Percentiles rank a stretch among this genome's conserved stretches.
These are phyloP conservation scores for Skeletonema grethae DNA, from an alignment of 108 stramenopile species.

Conservation along the genomic window DNA sequence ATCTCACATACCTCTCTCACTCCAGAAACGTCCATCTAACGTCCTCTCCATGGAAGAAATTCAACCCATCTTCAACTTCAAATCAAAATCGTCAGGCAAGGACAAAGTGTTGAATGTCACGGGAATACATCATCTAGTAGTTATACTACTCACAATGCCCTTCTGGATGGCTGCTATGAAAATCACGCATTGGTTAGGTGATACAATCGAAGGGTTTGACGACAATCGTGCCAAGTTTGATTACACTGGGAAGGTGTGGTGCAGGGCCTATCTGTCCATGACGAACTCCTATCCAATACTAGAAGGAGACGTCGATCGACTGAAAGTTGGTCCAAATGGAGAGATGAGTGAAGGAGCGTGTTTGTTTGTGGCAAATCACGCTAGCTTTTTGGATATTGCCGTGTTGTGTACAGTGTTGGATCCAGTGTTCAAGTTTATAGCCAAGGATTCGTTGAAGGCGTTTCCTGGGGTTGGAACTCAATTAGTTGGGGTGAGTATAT, in stretches of 20 bases:
- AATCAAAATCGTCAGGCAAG: slow-evolving; percentile 27
- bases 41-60: slow-evolving; percentile 45
- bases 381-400: slow-evolving; percentile 80
- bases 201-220: slow-evolving; percentile 52
- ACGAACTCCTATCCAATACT: slow-evolving; percentile 63
- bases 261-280: slow-evolving; percentile 59
- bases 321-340: slow-evolving; percentile 22
- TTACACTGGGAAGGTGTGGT: slow-evolving; percentile 75
- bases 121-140: slow-evolving; percentile 57
- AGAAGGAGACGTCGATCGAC: slow-evolving; percentile 51
- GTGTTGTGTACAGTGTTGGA: slow-evolving; percentile 74
- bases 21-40: slow-evolving; percentile 16
- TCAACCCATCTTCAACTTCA: slow-evolving; percentile 33
- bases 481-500: slow-evolving; percentile 67
- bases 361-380: slow-evolving; percentile 83
- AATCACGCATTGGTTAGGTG: slow-evolving; percentile 32
- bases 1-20: neutral
- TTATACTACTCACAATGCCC: slow-evolving; percentile 59
- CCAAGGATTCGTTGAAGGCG: slow-evolving; percentile 69
- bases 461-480: slow-evolving; percentile 81
- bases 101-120: slow-evolving; percentile 62
- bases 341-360: slow-evolving; percentile 46
- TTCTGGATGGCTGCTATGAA: slow-evolving; percentile 66
- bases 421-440: slow-evolving; percentile 85
- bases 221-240: slow-evolving; percentile 67